These are phyloP conservation scores for Mucor indicus DNA, from an alignment of 371 early-diverging fungal genomes.

Conservation along the genomic window DNA sequence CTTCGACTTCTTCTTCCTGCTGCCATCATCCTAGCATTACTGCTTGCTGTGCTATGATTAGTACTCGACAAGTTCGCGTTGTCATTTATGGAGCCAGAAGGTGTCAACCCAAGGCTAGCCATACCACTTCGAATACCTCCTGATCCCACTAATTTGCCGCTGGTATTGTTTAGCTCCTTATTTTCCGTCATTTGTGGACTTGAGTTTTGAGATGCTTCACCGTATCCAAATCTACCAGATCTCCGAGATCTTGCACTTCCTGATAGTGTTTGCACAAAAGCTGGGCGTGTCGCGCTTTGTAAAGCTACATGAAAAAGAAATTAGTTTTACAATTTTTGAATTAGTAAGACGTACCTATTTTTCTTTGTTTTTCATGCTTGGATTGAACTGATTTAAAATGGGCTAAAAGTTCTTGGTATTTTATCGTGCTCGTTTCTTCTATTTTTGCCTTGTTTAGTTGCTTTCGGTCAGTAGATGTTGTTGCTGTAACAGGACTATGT, in stretches of 20 bases:
- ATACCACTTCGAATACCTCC: constrained; percentile 22
- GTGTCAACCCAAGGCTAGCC: constrained; percentile 16
- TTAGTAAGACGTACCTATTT: constrained; percentile 41
- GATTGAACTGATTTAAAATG: constrained; percentile 61
- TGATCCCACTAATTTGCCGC: neutral
- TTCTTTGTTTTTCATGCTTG: constrained; percentile 55
- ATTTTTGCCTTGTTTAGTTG: constrained; percentile 10
- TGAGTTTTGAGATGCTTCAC: too few species aligned
- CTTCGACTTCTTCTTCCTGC: too few species aligned
- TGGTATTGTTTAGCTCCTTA: too few species aligned
- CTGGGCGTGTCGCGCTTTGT: neutral
- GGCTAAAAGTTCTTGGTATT: constrained; percentile 52
- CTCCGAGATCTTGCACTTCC: constrained; percentile 8
- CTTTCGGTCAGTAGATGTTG: constrained; percentile 8
- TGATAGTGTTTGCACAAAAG: constrained; percentile 15
- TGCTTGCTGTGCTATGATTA: too few species aligned
- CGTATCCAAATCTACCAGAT: constrained; percentile 10
- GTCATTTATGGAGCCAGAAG: too few species aligned
- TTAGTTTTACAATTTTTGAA: neutral
- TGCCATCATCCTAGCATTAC: too few species aligned
- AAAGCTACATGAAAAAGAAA: too few species aligned
- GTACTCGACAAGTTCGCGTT: too few species aligned
- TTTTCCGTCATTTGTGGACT: too few species aligned
- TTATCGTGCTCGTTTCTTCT: constrained; percentile 29
- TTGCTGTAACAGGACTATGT: constrained; percentile 3